These are phyloP conservation scores for Mucor ambiguus DNA, from an alignment of 371 early-diverging fungal genomes.

Conservation along the genomic window DNA sequence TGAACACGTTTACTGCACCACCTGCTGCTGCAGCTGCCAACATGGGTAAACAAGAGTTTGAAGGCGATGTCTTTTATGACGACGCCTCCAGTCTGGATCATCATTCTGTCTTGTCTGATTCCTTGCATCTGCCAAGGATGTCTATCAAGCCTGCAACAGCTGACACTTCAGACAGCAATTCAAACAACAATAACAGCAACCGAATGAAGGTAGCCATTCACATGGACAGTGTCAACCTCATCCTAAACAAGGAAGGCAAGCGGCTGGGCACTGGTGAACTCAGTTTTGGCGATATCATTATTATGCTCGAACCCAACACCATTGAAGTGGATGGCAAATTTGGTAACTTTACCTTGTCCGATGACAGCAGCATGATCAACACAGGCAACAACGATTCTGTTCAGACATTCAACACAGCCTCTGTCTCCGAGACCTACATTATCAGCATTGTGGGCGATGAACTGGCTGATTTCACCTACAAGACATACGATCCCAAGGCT, in stretches of 20 bases:
- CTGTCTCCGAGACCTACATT: conserved; percentile 43
- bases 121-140: neutral
- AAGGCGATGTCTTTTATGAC: conserved; percentile 14
- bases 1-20: conserved; percentile 69
- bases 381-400: neutral
- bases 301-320: conserved; percentile 51
- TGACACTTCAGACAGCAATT: neutral
- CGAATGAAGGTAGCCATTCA: conserved; percentile 65
- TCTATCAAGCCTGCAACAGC: neutral
- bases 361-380: conserved; percentile 38
- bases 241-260: conserved; percentile 65
- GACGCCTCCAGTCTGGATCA: neutral
- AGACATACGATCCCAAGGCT: conserved; percentile 56
- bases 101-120: neutral
- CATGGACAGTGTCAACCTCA: conserved; percentile 67
- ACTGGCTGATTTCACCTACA: conserved; percentile 73
- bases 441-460: conserved; percentile 77
- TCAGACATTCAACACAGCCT: neutral
- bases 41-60: neutral
- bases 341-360: conserved; percentile 71
- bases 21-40: neutral
- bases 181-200: neutral
- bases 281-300: conserved; percentile 57
- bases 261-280: conserved; percentile 66
- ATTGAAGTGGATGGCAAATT: conserved; percentile 68